phyloP scores from a whole-genome alignment of 805 yeast genomes.

The Priceomyces castillae region DNA sequence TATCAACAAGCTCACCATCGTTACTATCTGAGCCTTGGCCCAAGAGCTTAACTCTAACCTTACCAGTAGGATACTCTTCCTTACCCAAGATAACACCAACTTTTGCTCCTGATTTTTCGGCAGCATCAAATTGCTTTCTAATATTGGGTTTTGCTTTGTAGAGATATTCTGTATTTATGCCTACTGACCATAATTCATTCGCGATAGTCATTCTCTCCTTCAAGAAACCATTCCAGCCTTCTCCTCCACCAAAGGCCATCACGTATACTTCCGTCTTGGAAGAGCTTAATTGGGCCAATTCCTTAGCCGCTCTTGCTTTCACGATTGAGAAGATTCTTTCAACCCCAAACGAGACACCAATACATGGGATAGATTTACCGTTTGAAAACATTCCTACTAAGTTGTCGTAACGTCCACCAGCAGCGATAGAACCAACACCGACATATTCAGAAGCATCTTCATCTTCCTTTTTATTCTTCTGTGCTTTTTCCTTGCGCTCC shows the following conservation, averaged over 20 bases:
- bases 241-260: constrained; percentile 99
- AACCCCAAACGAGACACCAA: constrained; percentile 95
- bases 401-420: constrained; percentile 97
- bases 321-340: constrained; percentile 91
- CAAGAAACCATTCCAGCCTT: constrained; percentile 90
- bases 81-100: constrained; percentile 92
- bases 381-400: constrained; percentile 95
- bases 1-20: constrained; percentile 76
- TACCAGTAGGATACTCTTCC: constrained; percentile 82
- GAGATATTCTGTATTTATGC: constrained; percentile 85
- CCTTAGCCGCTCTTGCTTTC: constrained; percentile 63
- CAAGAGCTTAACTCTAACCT: constrained; percentile 79
- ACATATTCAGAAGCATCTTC: constrained; percentile 96
- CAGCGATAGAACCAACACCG: constrained; percentile 98
- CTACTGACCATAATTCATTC: constrained; percentile 80
- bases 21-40: constrained; percentile 84
- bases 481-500: constrained; percentile 54
- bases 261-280: constrained; percentile 89
- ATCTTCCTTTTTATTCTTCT: constrained; percentile 46
- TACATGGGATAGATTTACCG: constrained; percentile 93
- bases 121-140: constrained; percentile 96
- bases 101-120: constrained; percentile 90
- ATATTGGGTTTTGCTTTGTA: constrained; percentile 93
- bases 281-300: constrained; percentile 67
- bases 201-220: constrained; percentile 89